Conservation (phyloP, 768 basidiomycete genomes). For the Chalciporus chontae region DNA sequence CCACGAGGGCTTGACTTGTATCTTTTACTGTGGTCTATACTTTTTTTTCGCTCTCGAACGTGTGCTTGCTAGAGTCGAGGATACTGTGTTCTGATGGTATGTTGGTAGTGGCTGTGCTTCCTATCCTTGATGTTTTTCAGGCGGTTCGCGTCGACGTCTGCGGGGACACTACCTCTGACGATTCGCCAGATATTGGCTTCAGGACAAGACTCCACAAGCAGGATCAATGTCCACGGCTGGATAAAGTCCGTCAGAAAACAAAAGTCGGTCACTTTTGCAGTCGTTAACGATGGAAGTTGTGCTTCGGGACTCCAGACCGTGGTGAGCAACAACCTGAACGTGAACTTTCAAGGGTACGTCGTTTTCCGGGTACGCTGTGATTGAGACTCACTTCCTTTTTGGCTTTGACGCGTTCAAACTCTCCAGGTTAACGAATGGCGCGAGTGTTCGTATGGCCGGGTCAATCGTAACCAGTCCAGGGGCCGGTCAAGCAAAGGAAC, state of each 20-base stretch:
- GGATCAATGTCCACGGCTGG: conserved; percentile 68
- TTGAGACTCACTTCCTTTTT: neutral
- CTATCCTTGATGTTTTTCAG: conserved; percentile 22
- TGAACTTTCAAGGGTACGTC: conserved; percentile 19
- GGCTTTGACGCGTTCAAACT: conserved; percentile 3
- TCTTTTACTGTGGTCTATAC: conserved; percentile 9
- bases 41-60: conserved; percentile 1
- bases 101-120: conserved; percentile 24
- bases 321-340: conserved; percentile 35
- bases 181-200: conserved; percentile 37
- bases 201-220: conserved; percentile 3
- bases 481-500: conserved; percentile 48
- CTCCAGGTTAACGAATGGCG: conserved; percentile 50
- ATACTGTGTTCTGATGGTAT: no score
- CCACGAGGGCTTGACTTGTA: conserved; percentile 21
- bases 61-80: neutral
- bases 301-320: conserved; percentile 75
- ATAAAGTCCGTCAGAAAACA: conserved; percentile 81
- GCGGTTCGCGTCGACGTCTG: conserved; percentile 29
- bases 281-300: conserved; percentile 78
- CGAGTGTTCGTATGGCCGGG: conserved; percentile 51
- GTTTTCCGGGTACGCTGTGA: neutral
- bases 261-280: conserved; percentile 84
- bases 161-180: conserved; percentile 26
- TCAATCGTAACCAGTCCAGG: conserved; percentile 45